Evolutionary conservation across 1,139 yeast species (phyloP), one percentile per base, ranked within the genome.

Genomic region (Suhomyces taliae): DNA sequence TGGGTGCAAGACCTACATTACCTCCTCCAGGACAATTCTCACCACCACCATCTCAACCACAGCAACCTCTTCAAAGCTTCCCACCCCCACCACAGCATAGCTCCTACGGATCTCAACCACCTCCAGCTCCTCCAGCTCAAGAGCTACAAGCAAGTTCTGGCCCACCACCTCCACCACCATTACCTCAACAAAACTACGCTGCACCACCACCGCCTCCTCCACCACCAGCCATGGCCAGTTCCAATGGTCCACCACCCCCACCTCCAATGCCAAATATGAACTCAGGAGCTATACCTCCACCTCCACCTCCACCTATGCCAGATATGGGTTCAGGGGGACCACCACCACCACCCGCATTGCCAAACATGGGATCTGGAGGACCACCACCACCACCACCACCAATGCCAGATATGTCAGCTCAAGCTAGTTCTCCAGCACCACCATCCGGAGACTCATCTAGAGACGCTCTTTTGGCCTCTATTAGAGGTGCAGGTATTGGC

Each of bases 381-480:
- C 39, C 45, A 3, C 39, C 38, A 10, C 66, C 74, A 10, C 66
- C 74, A 2, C 66, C 74, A 4, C 63, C 70, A 8, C 61, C 58
- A 9, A 40, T 40, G 45, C 47, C 50, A 24, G 35, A 41, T 9
- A 38, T 39, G 44, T 24, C 43, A 6, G 12, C 40, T 1, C 32
- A 9, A 29, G 32, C 32, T 29, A 29, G 32, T 11, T 26, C 44
- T 8, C 35, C 55, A 0, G 43, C 55, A 4, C 52, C 67, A 3
- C 60, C 61, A 1, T 56, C 75, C 1, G 79, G 76, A 1, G 90
- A 78, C 53, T 70, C 74, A 1, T 83, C 83, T 0, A 76, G 96
- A 58, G 96, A 88, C 64, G 96, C 96, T 0, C 76, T 93, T 40
- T 69, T 93, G 49, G 90, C 96, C 0, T 89, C 97, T 0, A 93